These are phyloP conservation scores for Diplotaxis tenuifolia DNA, from an alignment of 345 rosid genomes.

Conservation along the genomic window DNA sequence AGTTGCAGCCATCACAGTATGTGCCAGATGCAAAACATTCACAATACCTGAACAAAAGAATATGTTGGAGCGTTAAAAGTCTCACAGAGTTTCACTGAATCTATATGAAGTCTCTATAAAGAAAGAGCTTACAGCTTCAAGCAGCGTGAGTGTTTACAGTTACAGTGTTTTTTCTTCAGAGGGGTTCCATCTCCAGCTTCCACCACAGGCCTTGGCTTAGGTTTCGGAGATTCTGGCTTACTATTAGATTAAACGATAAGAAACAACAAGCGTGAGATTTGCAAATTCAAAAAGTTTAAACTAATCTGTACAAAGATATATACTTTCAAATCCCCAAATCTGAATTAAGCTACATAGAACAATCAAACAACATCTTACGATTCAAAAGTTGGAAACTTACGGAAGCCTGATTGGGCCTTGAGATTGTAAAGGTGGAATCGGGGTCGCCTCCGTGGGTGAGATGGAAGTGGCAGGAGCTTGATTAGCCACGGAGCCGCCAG, in stretches of 20 bases:
- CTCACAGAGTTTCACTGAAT: background rate
- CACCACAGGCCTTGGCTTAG: conserved; percentile 55
- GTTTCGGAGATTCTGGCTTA: conserved; percentile 79
- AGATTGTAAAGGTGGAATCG: conserved; percentile 29
- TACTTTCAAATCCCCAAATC: conserved; percentile 9
- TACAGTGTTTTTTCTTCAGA: conserved; percentile 92
- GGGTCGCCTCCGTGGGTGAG: conserved; percentile 13
- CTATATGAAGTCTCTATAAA: background rate
- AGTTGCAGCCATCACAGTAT: conserved; percentile 98
- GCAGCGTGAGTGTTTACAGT: conserved; percentile 96
- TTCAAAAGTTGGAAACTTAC: conserved; percentile 42
- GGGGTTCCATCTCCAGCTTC: conserved; percentile 88
- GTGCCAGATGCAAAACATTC: conserved; percentile 97
- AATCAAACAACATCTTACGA: background rate
- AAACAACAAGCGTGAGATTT: conserved; percentile 12
- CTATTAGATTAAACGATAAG: conserved; percentile 40
- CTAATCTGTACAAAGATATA: background rate
- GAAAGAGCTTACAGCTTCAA: conserved; percentile 76
- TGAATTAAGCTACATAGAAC: background rate
- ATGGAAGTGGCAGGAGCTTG: conserved; percentile 18
- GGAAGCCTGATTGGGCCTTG: conserved; percentile 42
- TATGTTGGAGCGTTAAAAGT: background rate
- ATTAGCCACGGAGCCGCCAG: conserved; percentile 41
- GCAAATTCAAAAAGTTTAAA: background rate
- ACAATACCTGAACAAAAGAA: conserved; percentile 64